Evolutionary conservation across 345 rosid genomes (phyloP).

Genomic region (Heritiera littoralis): DNA sequence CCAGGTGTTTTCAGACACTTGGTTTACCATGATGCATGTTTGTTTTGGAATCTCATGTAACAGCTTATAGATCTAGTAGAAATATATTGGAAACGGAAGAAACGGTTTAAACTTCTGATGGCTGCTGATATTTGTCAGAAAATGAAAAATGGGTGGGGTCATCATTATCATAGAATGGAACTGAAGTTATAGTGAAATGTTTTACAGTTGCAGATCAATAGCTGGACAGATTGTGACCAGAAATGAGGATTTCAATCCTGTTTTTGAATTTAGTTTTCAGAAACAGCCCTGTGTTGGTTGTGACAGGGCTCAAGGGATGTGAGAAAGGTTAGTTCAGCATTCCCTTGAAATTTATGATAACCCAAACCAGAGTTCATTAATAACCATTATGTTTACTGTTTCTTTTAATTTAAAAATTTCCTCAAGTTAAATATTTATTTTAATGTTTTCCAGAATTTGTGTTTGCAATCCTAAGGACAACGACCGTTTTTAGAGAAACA

Average conservation of each 20-base stretch:
- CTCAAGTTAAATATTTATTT: background rate
- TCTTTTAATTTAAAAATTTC: background rate
- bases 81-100: constrained; percentile 2
- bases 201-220: background rate
- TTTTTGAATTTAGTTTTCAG: background rate
- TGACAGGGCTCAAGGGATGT: background rate
- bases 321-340: background rate
- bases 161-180: background rate
- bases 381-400: background rate
- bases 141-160: background rate
- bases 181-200: background rate
- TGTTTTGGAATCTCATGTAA: background rate
- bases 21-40: constrained; percentile 8
- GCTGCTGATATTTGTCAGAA: background rate
- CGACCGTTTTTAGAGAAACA: background rate
- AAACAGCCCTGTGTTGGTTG: background rate
- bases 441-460: background rate
- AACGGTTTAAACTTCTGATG: background rate
- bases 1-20: constrained; percentile 16
- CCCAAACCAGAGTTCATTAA: background rate
- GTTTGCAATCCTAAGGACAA: constrained; percentile 10
- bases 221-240: background rate
- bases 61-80: background rate
- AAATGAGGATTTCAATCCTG: background rate
- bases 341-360: background rate